phyloP scores from a whole-genome alignment of 345 rosid species.

The Nephelium lappaceum region DNA sequence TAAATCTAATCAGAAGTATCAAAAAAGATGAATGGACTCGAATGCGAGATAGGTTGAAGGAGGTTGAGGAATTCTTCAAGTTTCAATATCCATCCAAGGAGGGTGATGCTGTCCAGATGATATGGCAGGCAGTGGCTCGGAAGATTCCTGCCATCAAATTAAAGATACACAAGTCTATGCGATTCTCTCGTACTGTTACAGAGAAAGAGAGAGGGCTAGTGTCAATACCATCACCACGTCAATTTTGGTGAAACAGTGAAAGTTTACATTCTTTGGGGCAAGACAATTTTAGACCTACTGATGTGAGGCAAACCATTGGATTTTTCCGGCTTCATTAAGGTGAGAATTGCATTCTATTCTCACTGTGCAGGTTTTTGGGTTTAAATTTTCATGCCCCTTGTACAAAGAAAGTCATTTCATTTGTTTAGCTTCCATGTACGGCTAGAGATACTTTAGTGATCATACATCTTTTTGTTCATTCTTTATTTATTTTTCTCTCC shows the following conservation, averaged over 20 bases:
- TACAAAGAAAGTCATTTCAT: slow-evolving; percentile 8
- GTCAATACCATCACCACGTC: slow-evolving; percentile 41
- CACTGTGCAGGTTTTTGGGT: slow-evolving; percentile 21
- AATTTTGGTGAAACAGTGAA: slow-evolving; percentile 53
- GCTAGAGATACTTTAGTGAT: slow-evolving; percentile 11
- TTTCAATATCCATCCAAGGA: slow-evolving; percentile 66
- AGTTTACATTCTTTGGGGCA: background rate
- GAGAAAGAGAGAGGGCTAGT: slow-evolving; percentile 26
- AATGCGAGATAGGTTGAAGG: slow-evolving; percentile 71
- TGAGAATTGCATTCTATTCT: slow-evolving; percentile 22
- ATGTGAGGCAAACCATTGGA: background rate
- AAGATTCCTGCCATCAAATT: slow-evolving; percentile 63
- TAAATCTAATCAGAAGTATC: slow-evolving; percentile 64
- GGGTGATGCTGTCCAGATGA: slow-evolving; percentile 84
- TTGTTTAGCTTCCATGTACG: slow-evolving; percentile 5
- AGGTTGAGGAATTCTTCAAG: slow-evolving; percentile 58
- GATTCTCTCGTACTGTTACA: slow-evolving; percentile 42
- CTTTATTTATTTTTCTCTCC: background rate
- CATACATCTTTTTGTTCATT: slow-evolving; percentile 4
- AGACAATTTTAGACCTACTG: slow-evolving; percentile 12
- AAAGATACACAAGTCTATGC: slow-evolving; percentile 65
- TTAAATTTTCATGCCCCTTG: slow-evolving; percentile 15
- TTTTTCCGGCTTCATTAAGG: slow-evolving; percentile 5
- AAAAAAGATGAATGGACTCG: slow-evolving; percentile 71
- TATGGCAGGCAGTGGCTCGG: slow-evolving; percentile 85